Evolutionary conservation across 352 stramenopile genomes (phyloP), one percentile per base, ranked within the genome.

Genomic region (Phytophthora cactorum): DNA sequence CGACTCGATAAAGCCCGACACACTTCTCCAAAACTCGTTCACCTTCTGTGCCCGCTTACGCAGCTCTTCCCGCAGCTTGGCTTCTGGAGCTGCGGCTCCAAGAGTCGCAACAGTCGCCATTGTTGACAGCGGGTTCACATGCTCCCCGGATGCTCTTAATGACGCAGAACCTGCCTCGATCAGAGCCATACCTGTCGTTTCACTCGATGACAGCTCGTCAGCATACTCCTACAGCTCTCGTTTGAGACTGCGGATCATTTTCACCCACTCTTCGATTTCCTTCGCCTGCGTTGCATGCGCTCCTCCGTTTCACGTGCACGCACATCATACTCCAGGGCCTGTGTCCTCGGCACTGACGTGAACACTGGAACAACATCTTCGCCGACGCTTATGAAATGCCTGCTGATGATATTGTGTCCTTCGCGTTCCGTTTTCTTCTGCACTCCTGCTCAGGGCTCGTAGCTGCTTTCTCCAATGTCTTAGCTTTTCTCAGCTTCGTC

Each of bases 271-370:
- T 4, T 73, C 58, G 7, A 81, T 74, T 50, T 82, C 68, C 15
- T 67, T 67, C 7, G 36, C 56, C 17, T 78, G 62, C 14, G 8
- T 43, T 15, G 55, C 61, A 38, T 72, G 5, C 82, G 72, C 44
- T 89, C 77, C n/a, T 78, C 70, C 31, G 86, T 43, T n/a, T 88
- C 75, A 0, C 66, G 51, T 9, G 60, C 67, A 8, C 76, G 83
- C 11, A 86, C 68, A 22, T 90, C 75, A 28, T 73, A 75, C 17
- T 89, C 79, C 36, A 91, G 54, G 15, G 43, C 47, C 45, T 82
- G 72, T 4, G 68, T 65, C 11, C 70, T 54, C 22, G 89, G 49
- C 22, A 84, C 25, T 66, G 66, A n/a, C 72, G 79, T 34, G 78
- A 76, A 45, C 75, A 84, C 25, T 69, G 59, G 44, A 90, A 81